A percentile compares a stretch with the other conserved stretches of the same genome.
Conservation (phyloP, 2,329 filamentous ascomycete genomes). For the Ophiostoma ulmi region DNA sequence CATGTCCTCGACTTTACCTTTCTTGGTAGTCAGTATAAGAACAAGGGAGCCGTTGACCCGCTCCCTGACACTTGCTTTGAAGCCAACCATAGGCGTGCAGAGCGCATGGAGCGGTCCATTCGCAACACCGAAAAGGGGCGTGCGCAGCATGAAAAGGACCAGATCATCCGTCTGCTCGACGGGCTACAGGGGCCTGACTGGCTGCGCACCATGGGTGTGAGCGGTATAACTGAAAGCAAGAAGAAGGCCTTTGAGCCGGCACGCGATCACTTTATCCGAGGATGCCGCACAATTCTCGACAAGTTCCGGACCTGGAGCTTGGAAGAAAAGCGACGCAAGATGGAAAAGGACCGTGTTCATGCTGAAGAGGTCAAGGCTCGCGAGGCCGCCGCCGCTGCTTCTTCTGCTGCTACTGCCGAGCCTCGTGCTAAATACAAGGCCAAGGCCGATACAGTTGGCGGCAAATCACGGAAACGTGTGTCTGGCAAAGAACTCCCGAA, state of each 20-base stretch:
- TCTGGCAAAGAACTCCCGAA: slow-evolving; percentile 24
- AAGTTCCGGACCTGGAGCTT: slow-evolving; percentile 87
- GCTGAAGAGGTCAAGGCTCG: slow-evolving; percentile 44
- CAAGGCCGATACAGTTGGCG: slow-evolving; percentile 21
- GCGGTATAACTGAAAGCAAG: slow-evolving; percentile 74
- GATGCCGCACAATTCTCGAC: slow-evolving; percentile 73
- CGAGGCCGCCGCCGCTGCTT: slow-evolving; percentile 22
- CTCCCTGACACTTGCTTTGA: slow-evolving; percentile 53
- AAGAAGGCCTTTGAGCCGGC: slow-evolving; percentile 85
- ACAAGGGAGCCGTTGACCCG: slow-evolving; percentile 47
- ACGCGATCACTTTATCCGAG: slow-evolving; percentile 74
- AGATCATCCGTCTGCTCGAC: slow-evolving; percentile 63
- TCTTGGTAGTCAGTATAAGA: slow-evolving; percentile 44
- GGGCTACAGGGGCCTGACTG: slow-evolving; percentile 88
- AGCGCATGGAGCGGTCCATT: slow-evolving; percentile 57
- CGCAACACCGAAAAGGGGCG: slow-evolving; percentile 60
- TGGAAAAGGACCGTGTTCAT: slow-evolving; percentile 64
- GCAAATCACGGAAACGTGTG: slow-evolving; percentile 24
- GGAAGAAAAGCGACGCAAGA: slow-evolving; percentile 78
- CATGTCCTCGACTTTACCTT: slow-evolving; percentile 54
- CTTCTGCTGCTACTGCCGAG: slow-evolving; percentile 12
- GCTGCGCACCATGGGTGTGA: slow-evolving; percentile 87
- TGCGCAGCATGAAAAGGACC: slow-evolving; percentile 62
- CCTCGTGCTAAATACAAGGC: slow-evolving; percentile 26
- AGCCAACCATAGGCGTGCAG: slow-evolving; percentile 52